Evolutionary conservation across 805 yeast genomes (phyloP), one percentile per base, ranked within the genome.

Genomic region (Candida ponderosae): DNA sequence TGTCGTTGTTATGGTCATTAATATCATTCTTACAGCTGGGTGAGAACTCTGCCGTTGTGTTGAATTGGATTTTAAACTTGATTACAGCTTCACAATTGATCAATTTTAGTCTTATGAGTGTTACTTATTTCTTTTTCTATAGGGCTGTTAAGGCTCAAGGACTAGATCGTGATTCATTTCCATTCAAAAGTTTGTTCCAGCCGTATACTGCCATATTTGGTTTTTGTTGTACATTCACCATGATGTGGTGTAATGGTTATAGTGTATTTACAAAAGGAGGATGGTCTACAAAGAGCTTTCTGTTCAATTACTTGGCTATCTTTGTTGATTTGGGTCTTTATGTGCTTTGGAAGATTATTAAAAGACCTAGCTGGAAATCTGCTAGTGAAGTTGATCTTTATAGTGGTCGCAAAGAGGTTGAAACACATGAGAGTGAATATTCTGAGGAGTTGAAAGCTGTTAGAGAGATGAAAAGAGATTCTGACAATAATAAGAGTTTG

Each of bases 231-330:
- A 62, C 75, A 8, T 47, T 67, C 40, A 54, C 63, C 39, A 68
- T 84, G 84, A 51, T 74, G 47, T 58, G 75, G 55, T 60, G 77
- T 19, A 75, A 74, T 42, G 95, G 95, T 5, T 86, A 82, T 60
- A 61, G 71, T 3, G 83, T 79, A 2, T 84, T 86, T 57, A 55
- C 79, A 32, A 78, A 79, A 13, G 85, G 82, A 6, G 53, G 62
- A 38, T 85, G 90, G 88, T 56, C 66, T 16, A 67, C 69, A 16
- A 66, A 76, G 40, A 61, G 66, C 8, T 86, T 86, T 59, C 63
- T 84, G 46, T 82, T 76, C 59, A 72, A 73, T 50, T 86, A 86
- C 51, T 63, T 86, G 41, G 79, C 82, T 79, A 68, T 85, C 11
- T 83, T 84, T 40, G 56, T 76, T 35, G 68, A 68, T 39, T 48